These are phyloP conservation scores for Cryphonectria carpinicola DNA, from an alignment of 2,329 filamentous ascomycete genomes.

Conservation along the genomic window DNA sequence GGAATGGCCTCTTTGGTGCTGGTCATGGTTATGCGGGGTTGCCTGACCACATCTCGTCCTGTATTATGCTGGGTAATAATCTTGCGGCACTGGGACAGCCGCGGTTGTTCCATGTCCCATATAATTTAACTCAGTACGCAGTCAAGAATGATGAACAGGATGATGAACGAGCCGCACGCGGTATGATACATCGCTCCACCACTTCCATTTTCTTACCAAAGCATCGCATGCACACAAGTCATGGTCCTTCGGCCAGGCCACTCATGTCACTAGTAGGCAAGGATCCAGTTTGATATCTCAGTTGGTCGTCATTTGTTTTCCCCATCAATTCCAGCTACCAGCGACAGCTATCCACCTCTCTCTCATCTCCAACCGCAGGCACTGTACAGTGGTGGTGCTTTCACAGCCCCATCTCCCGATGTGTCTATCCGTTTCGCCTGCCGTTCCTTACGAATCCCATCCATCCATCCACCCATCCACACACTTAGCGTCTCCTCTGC, in stretches of 20 bases:
- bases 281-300: neutral
- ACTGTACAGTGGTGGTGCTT: neutral
- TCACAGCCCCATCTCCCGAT: neutral
- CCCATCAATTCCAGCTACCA: conserved; percentile 16
- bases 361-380: neutral
- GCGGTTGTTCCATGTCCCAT: neutral
- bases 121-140: neutral
- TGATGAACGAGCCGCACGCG: too few species aligned
- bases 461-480: neutral
- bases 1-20: neutral
- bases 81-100: neutral
- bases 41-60: neutral
- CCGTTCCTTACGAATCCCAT: neutral
- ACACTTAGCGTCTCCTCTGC: conserved; percentile 15
- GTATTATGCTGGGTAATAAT: neutral
- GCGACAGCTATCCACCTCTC: conserved; percentile 3
- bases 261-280: neutral
- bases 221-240: neutral
- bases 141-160: neutral
- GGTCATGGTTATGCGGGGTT: neutral
- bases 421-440: neutral
- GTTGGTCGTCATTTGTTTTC: conserved; percentile 7
- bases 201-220: neutral
- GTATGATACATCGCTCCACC: neutral
- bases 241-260: neutral